phyloP scores from a whole-genome alignment of 768 basidiomycete genomes.

The Phaeotremella fagi region DNA sequence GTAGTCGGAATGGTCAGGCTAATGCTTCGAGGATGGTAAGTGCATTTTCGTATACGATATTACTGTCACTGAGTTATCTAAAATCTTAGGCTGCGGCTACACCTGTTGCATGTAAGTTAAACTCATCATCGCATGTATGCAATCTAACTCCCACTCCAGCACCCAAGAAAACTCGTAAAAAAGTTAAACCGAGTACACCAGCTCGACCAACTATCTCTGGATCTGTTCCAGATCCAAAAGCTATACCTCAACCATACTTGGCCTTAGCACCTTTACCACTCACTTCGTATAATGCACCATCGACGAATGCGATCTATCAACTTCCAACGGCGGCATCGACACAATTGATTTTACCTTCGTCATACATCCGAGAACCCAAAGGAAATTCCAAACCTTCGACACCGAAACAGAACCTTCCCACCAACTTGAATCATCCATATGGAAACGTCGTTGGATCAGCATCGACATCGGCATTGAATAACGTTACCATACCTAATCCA shows the following conservation, averaged over 20 bases:
- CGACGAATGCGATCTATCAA: conserved; percentile 12
- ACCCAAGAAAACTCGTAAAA: conserved; percentile 25
- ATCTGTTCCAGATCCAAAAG: conserved; percentile 1
- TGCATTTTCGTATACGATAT: too few species aligned
- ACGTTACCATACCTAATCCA: neutral
- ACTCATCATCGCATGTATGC: too few species aligned
- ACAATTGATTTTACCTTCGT: conserved; percentile 31
- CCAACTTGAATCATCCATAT: neutral
- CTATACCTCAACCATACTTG: conserved; percentile 37
- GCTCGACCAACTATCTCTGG: neutral
- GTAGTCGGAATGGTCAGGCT: too few species aligned
- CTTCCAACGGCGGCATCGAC: conserved; percentile 5
- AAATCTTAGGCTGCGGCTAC: too few species aligned
- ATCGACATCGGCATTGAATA: neutral
- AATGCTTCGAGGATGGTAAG: too few species aligned
- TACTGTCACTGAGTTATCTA: too few species aligned
- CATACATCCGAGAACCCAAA: conserved; percentile 19
- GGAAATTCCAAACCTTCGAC: neutral
- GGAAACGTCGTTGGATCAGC: neutral
- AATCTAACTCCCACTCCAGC: too few species aligned
- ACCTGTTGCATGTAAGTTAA: too few species aligned
- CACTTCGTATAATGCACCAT: conserved; percentile 15
- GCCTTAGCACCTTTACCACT: conserved; percentile 40
- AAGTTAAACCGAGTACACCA: conserved; percentile 17
- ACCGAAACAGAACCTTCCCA: neutral